Base-by-base conservation (phyloP, 441 rosid species). In the Jatropha multifida region DNA sequence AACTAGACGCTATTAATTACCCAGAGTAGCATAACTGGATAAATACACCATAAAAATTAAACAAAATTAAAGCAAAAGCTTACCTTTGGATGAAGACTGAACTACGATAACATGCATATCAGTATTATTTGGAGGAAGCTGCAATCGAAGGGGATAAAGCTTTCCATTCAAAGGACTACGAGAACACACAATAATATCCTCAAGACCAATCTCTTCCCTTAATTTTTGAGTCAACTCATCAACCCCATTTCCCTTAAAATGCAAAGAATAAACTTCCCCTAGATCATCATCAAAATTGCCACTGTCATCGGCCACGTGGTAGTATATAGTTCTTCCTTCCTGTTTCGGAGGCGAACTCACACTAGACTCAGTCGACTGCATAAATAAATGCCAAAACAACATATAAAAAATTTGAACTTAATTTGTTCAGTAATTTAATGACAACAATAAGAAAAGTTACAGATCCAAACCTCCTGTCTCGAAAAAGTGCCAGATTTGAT, bases 91-190 rank as follows among this genome's bases (percentile, higher is more conserved):
- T 0, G 85, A 81, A 3, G 86, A 68, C 2, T 85, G 87, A 37
- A 90, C 85, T 3, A 93, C 79, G 41, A 93, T 71, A 42, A 95
- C 96, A 76, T 85, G 93, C 89, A 94, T 73, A 76, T 89, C 86
- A 4, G 91, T 81, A 55, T 81, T 89, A 82, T 91, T 92, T 38
- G 98, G 99, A 48, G 99, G 99, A 78, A 94, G 98, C 81, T 88
- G 98, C 77, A 94, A 85, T 59, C 90, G 88, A 68, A 93, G 92
- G 4, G 97, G 97, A 79, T 78, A 88, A 77, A 94, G 92, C 83
- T 88, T 84, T 64, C 88, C 92, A 79, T 94, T 88, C 83, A 94
- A 81, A 5, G 96, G 99, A 82, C 92, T 93, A 2, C 91, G 91
- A 62, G 93, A 85, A 74, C 99, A 94, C 81, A 94, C 98, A 46